phyloP scores from a whole-genome alignment of 768 basidiomycete genomes.

The Leucosporidium creatinivorum region DNA sequence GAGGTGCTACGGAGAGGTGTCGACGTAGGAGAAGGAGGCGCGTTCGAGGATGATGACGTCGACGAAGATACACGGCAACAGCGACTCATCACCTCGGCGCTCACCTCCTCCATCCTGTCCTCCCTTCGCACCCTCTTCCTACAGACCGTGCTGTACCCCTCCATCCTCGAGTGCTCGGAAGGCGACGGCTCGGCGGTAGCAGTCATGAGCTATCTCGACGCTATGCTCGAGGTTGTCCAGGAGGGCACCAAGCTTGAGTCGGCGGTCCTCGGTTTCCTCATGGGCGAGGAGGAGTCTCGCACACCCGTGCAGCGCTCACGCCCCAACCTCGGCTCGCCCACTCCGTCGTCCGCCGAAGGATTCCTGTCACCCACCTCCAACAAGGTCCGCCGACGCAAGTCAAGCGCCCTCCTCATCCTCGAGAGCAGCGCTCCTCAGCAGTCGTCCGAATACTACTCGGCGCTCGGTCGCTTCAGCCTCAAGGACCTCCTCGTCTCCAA shows the following conservation, averaged over 20 bases:
- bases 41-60: constrained; percentile 2
- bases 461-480: constrained; percentile 79
- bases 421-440: constrained; percentile 64
- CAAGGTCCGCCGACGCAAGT: constrained; percentile 55
- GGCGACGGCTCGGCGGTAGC: constrained; percentile 91
- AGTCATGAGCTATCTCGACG: constrained; percentile 89
- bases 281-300: constrained; percentile 66
- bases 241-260: constrained; percentile 58
- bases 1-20: constrained; percentile 57
- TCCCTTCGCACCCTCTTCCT: constrained; percentile 79
- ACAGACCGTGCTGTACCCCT: constrained; percentile 86
- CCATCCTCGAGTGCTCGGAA: constrained; percentile 85
- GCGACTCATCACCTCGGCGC: constrained; percentile 64
- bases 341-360: too few species aligned
- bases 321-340: constrained; percentile 1
- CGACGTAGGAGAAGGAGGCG: neutral
- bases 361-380: neutral
- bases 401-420: constrained; percentile 82
- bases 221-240: constrained; percentile 69
- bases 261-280: constrained; percentile 66
- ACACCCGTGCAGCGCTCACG: neutral
- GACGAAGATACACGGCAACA: constrained; percentile 36
- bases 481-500: constrained; percentile 81
- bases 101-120: constrained; percentile 73
- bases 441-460: constrained; percentile 55